A percentile compares a stretch with the other conserved stretches of the same genome.
phyloP scores from a whole-genome alignment of 1,139 yeast genomes.

The Zygosaccharomyces sapae region DNA sequence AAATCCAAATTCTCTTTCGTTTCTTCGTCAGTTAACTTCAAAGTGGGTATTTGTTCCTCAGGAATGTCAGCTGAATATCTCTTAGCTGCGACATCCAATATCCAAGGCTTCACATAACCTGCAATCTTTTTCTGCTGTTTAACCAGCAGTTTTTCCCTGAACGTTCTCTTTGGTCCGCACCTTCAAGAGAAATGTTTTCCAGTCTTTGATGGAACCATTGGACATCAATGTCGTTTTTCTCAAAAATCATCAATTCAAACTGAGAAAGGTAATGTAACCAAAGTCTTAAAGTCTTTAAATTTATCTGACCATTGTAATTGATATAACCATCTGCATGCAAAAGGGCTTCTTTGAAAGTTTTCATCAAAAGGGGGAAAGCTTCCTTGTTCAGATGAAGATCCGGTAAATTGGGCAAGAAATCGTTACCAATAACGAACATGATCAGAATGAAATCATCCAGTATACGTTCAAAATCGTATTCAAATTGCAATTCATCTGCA shows the following conservation, averaged over 20 bases:
- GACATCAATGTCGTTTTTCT: slow-evolving; percentile 72
- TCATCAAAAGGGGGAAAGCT: slow-evolving; percentile 85
- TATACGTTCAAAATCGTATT: slow-evolving; percentile 80
- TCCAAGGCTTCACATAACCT: slow-evolving; percentile 64
- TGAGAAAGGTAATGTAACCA: slow-evolving; percentile 70
- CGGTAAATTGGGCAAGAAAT: slow-evolving; percentile 94
- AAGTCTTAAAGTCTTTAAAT: slow-evolving; percentile 61
- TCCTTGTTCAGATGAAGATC: slow-evolving; percentile 91
- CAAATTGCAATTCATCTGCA: slow-evolving; percentile 57
- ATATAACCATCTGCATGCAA: slow-evolving; percentile 76
- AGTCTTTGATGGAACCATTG: slow-evolving; percentile 89
- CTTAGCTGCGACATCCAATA: slow-evolving; percentile 44
- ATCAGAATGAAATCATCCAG: slow-evolving; percentile 90
- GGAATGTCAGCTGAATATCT: slow-evolving; percentile 33
- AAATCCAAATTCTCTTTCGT: slow-evolving; percentile 53
- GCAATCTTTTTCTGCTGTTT: slow-evolving; percentile 64
- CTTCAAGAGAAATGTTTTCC: slow-evolving; percentile 71
- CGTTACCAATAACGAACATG: slow-evolving; percentile 94
- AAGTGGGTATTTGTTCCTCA: slow-evolving; percentile 48
- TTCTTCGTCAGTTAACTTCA: slow-evolving; percentile 46
- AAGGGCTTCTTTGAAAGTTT: slow-evolving; percentile 82
- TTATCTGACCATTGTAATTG: slow-evolving; percentile 76
- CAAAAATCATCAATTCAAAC: slow-evolving; percentile 77
- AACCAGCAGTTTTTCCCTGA: slow-evolving; percentile 63
- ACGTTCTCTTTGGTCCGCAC: slow-evolving; percentile 62